Percentiles rank a stretch among this genome's conserved stretches.
Evolutionary conservation across 225 moss, liverwort and hornwort species (phyloP).

Genomic region (Ulota crispa): DNA sequence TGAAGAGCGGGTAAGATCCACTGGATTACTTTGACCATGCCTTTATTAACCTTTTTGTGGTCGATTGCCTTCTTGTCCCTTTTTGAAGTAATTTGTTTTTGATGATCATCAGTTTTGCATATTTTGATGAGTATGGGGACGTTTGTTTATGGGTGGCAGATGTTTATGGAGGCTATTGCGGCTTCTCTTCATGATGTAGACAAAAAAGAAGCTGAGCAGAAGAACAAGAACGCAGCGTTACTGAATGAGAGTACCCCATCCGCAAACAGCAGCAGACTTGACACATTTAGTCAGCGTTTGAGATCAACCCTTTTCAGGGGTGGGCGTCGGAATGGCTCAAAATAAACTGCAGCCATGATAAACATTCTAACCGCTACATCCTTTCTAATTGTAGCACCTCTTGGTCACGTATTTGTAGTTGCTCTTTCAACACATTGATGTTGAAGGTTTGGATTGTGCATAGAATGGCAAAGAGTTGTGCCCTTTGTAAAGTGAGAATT

Average conservation of each 20-base stretch:
- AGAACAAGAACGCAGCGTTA: conserved; percentile 45
- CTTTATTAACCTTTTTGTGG: not conserved
- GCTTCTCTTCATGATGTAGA: conserved; percentile 94
- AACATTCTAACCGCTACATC: conserved; percentile 1
- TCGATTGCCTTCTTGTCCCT: not conserved
- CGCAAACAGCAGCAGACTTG: conserved; percentile 58
- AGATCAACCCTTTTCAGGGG: conserved; percentile 77
- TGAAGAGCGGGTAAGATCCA: conserved; percentile 83
- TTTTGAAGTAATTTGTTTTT: not conserved
- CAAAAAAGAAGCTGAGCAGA: conserved; percentile 71
- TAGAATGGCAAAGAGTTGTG: conserved; percentile 36
- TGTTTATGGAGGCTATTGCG: conserved; percentile 99
- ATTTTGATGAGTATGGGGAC: not conserved
- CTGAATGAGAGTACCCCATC: conserved; percentile 43
- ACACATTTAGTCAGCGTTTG: conserved; percentile 74
- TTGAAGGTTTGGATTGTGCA: conserved; percentile 36
- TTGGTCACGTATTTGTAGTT: conserved; percentile 28
- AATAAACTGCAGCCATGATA: conserved; percentile 31
- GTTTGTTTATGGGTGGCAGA: conserved; percentile 54
- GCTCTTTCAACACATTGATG: conserved; percentile 8
- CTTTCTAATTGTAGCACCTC: not conserved
- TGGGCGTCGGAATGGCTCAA: conserved; percentile 50
- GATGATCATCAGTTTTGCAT: not conserved
- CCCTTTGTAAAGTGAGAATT: conserved; percentile 44
- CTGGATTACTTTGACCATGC: not conserved